These are phyloP conservation scores for Athelia psychrophila DNA, from an alignment of 1,284 basidiomycete species.

Conservation along the genomic window DNA sequence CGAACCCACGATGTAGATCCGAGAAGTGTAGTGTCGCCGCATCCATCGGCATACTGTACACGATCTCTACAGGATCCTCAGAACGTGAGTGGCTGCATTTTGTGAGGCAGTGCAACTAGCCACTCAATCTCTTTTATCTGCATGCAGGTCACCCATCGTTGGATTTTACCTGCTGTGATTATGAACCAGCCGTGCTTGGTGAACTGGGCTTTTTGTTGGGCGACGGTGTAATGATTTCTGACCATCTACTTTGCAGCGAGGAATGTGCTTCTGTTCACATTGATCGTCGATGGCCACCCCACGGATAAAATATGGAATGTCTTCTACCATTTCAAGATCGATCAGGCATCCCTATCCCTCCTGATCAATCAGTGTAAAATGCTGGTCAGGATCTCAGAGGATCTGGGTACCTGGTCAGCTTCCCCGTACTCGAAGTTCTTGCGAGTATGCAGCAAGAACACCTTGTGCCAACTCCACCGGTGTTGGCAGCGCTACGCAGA, in stretches of 20 bases:
- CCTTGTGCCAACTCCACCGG: constrained; percentile 38
- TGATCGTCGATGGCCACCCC: constrained; percentile 30
- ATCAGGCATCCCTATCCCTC: constrained; percentile 33
- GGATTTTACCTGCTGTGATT: constrained; percentile 61
- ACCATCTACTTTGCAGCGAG: constrained; percentile 30
- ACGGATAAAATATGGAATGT: constrained; percentile 47
- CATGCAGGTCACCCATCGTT: constrained; percentile 26
- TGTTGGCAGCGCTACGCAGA: constrained; percentile 39
- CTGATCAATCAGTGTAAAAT: constrained; percentile 43
- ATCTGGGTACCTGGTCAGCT: constrained; percentile 39
- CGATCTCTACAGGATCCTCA: too few species aligned
- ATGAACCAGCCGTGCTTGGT: constrained; percentile 55
- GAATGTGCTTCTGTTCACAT: constrained; percentile 33
- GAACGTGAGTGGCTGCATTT: too few species aligned
- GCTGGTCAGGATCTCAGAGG: constrained; percentile 33
- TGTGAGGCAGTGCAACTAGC: too few species aligned
- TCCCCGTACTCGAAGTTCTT: constrained; percentile 38
- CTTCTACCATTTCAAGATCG: constrained; percentile 53
- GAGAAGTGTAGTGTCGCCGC: constrained; percentile 10
- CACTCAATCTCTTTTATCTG: too few species aligned
- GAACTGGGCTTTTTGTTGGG: neutral
- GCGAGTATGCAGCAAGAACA: constrained; percentile 32
- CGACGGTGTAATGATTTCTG: neutral
- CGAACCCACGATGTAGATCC: constrained; percentile 15
- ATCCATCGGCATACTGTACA: constrained; percentile 17